Evolutionary conservation across 306 rosid genomes (phyloP), one percentile per base, ranked within the genome.

Genomic region (Dryas alaskensis): DNA sequence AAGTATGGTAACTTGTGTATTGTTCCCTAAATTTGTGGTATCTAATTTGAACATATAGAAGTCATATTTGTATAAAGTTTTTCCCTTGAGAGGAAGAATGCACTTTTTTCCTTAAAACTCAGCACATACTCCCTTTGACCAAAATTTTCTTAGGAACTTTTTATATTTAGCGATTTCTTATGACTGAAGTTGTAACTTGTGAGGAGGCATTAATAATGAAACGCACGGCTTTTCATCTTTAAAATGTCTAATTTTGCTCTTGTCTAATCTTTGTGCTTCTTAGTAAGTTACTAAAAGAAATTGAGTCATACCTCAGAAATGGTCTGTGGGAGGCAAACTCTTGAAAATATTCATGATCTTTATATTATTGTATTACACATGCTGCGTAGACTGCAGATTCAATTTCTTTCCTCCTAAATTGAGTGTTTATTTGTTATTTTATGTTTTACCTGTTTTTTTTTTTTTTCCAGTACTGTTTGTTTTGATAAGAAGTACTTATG

Each of bases 181-280:
- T 58, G 6, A 46, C 54, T 70, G 48, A 54, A 62, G 44, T 54
- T 75, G 70, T 63, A 19, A 66, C 48, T 63, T 68, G n/a, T 65
- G 16, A 31, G 37, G 27, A 3, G 67, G 67, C 48, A 39, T n/a
- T 62, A 62, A 11, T 62, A 62, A 62, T 40, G 65, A 31, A 60
- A 37, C 11, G 3, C 2, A 2, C 3, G 44, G 44, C 3, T 45
- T 42, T 45, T 65, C 37, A 31, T 31, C 51, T 65, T 42, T 44
- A 25, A 5, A 65, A 0, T 5, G 37, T 4, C 3, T 2, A 5
- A 40, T 40, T 19, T 43, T 70, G 16, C 16, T 0, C 5, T n/a
- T 37, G 6, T 70, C 52, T 4, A 22, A 39, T 40, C 42, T 40
- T 54, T 43, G 60, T 58, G 37, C 17, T 46, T 8, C 42, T 22